Percentiles rank a stretch among this genome's conserved stretches.
Evolutionary conservation across 352 stramenopile species (phyloP).

Genomic region (Pythium grandisporangium): DNA sequence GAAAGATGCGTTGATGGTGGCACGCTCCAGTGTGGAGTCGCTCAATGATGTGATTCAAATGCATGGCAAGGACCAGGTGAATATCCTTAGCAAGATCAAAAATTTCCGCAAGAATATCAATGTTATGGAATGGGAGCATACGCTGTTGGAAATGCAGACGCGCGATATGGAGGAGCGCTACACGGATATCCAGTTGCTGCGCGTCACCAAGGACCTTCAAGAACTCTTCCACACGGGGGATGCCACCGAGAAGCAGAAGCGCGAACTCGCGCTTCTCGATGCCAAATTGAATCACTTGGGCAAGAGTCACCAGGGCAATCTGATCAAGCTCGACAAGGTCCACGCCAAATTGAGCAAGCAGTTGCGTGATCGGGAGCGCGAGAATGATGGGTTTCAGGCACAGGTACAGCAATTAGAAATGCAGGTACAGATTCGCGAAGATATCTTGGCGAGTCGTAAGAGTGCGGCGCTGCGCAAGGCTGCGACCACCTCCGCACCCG

Average conservation of each 20-base stretch:
- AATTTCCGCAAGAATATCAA: slow-evolving; percentile 93
- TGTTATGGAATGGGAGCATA: slow-evolving; percentile 91
- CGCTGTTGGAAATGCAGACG: slow-evolving; percentile 67
- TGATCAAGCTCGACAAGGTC: slow-evolving; percentile 53
- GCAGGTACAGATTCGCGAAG: slow-evolving; percentile 83
- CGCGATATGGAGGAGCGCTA: slow-evolving; percentile 88
- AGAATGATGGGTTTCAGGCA: slow-evolving; percentile 75
- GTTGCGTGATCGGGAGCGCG: slow-evolving; percentile 51
- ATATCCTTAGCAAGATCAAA: slow-evolving; percentile 83
- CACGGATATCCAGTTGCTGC: slow-evolving; percentile 89
- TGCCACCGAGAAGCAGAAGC: slow-evolving; percentile 68
- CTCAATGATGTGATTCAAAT: slow-evolving; percentile 84
- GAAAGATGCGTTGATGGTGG: slow-evolving; percentile 71
- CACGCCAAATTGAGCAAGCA: slow-evolving; percentile 43
- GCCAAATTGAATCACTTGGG: slow-evolving; percentile 59
- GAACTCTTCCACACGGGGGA: slow-evolving; percentile 84
- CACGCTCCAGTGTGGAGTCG: slow-evolving; percentile 63
- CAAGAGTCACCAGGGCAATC: slow-evolving; percentile 44
- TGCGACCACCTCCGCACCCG: not conserved
- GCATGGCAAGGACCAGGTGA: slow-evolving; percentile 82
- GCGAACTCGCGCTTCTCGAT: slow-evolving; percentile 60
- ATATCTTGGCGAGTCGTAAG: slow-evolving; percentile 74
- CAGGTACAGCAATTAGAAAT: slow-evolving; percentile 73
- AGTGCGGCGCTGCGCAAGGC: slow-evolving; percentile 29
- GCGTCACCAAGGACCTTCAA: slow-evolving; percentile 91